Base-by-base conservation (phyloP, 768 basidiomycete species). In the Candolleomyces eurysporus region DNA sequence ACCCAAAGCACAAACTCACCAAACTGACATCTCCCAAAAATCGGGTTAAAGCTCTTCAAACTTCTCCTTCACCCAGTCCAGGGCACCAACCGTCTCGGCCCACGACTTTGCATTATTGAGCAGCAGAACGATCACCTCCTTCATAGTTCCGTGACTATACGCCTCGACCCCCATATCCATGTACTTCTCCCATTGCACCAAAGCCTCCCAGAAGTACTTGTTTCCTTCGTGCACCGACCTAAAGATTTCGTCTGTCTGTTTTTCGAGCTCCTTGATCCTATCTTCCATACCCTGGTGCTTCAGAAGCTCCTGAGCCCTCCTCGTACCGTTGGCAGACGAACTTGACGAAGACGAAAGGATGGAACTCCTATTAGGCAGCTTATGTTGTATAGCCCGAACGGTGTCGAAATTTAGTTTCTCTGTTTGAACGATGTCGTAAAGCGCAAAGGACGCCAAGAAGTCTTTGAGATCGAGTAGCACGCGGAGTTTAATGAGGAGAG, bases 11-110 rank as follows among this genome's bases (percentile, higher is more conserved):
- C 26, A 2, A 26, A 4, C 26, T 26, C 26, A 26, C 26, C 26
- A 26, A 26, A 26, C 26, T 26, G 26, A 26, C 26, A 26, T 26
- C 2, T 26, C 26, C 26, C 4, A 4, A 26, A 4, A 26, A 26
- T 26, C 26, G 26, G 26, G 26, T 26, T 4, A 36, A 36, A 36
- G 36, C 36, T 11, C 36, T 8, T 36, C 36, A 36, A 36, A 7
- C 36, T 36, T 36, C 36, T 36, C 36, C 11, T 36, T 11, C 36
- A 36, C 46, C 58, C 58, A 59, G 4, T 42, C 58, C 32, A 50
- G n/a, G 2, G 58, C 49, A 14, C 59, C 61, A 9, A 60, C 55
- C 9, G 63, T 64, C 42, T 64, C 63, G 14, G 46, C 43, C 63
- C 63, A 64, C 4, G 63, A 57, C 43, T 39, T 50, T n/a, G 22